A percentile compares a stretch with the other conserved stretches of the same genome.
Conservation (phyloP, 805 yeast genomes). For the Teunomyces cretensis region DNA sequence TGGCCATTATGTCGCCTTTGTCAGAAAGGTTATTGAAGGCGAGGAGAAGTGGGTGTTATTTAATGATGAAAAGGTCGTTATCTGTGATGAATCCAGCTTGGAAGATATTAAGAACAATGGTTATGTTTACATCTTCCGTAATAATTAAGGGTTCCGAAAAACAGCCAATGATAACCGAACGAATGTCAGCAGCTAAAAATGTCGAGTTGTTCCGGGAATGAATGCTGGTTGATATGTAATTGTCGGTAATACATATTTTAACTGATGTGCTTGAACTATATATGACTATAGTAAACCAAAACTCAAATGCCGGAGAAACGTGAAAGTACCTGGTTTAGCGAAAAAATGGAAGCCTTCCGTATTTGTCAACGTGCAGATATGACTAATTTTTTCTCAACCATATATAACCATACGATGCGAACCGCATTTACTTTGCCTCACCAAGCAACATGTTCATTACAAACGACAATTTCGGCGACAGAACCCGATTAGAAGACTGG, state of each 20-base stretch:
- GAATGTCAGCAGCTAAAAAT: neutral
- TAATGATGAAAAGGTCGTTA: constrained; percentile 86
- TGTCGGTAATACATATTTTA: neutral
- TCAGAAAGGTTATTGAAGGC: constrained; percentile 43
- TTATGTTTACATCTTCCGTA: constrained; percentile 46
- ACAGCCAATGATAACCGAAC: neutral
- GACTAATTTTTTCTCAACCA: neutral
- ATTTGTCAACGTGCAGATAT: constrained; percentile 1
- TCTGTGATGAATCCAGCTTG: constrained; percentile 43
- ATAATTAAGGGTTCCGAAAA: neutral
- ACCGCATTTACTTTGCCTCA: neutral
- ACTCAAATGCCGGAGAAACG: neutral
- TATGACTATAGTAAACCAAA: too few relatives aligned
- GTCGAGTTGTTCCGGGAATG: too few relatives aligned
- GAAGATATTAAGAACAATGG: constrained; percentile 48
- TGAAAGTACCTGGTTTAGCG: too few relatives aligned
- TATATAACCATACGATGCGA: neutral
- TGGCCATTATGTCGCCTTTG: constrained; percentile 86
- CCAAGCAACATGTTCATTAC: constrained; percentile 65
- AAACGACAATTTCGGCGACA: constrained; percentile 82
- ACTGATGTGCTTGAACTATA: too few relatives aligned
- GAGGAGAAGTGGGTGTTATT: constrained; percentile 67
- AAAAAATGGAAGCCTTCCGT: neutral
- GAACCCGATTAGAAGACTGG: constrained; percentile 60
- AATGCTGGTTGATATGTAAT: too few relatives aligned